These are phyloP conservation scores for Neurospora sp. DNA, from an alignment of 2,329 filamentous ascomycete genomes.

Conservation along the genomic window DNA sequence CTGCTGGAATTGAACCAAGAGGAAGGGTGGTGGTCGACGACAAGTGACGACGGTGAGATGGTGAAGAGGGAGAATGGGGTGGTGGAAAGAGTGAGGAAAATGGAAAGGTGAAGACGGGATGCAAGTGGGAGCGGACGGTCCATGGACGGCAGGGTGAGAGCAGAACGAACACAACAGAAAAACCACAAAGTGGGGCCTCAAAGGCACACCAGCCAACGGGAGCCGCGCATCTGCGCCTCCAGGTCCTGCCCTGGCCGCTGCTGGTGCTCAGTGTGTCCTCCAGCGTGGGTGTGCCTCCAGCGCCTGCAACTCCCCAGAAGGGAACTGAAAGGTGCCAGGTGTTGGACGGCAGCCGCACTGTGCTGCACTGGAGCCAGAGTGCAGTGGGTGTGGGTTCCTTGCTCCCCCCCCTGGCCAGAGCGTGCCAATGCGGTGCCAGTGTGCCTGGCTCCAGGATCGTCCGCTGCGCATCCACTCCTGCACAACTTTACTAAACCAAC, in stretches of 20 bases:
- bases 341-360: background rate
- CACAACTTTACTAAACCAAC: background rate
- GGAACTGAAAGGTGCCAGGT: background rate
- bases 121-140: constrained; percentile 7
- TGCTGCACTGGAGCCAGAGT: background rate
- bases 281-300: background rate
- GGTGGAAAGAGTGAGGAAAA: constrained; percentile 17
- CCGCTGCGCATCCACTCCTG: background rate
- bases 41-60: background rate
- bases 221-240: background rate
- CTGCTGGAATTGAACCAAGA: constrained; percentile 48
- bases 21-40: constrained; percentile 22
- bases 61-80: constrained; percentile 18
- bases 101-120: constrained; percentile 11
- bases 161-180: background rate
- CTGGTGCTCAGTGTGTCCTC: background rate
- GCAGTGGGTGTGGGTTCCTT: background rate
- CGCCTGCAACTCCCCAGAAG: background rate
- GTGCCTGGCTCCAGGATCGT: background rate
- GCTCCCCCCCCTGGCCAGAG: background rate
- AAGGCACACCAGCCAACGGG: background rate
- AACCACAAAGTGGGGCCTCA: constrained; percentile 1
- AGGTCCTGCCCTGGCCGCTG: background rate
- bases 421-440: background rate
- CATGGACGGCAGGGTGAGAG: background rate